Conservation (phyloP, 768 basidiomycete genomes). For the Roridomyces roridus region DNA sequence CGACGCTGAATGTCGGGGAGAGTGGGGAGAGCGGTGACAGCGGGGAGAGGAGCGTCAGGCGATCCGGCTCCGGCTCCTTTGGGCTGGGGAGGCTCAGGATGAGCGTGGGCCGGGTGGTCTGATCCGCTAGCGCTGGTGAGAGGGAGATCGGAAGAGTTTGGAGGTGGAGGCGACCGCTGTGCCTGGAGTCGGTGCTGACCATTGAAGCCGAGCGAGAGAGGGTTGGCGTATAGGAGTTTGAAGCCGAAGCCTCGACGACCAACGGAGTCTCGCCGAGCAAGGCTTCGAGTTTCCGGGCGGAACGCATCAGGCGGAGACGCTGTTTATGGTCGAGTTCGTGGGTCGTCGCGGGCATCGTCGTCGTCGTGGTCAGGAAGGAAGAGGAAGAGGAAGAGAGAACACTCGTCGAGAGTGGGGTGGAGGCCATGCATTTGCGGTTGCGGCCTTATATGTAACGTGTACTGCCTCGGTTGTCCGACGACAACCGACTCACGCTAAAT, state of each 20-base stretch:
- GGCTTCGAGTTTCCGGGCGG: constrained; percentile 44
- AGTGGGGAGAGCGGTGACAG: constrained; percentile 15
- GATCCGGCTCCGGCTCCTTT: not conserved
- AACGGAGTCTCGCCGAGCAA: constrained; percentile 37
- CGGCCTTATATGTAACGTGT: too few species aligned
- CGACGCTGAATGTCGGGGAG: constrained; percentile 10
- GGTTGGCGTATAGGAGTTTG: not conserved
- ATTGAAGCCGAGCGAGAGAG: constrained; percentile 4
- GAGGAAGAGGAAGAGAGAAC: not conserved
- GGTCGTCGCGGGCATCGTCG: constrained; percentile 38
- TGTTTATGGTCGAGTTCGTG: constrained; percentile 40
- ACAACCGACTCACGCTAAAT: too few species aligned
- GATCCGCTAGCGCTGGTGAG: not conserved
- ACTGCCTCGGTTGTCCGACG: too few species aligned
- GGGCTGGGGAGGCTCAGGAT: not conserved
- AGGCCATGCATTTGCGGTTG: too few species aligned
- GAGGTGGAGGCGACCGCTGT: not conserved
- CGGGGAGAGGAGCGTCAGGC: not conserved
- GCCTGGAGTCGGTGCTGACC: not conserved
- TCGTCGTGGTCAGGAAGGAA: not conserved
- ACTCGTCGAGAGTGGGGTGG: constrained; percentile 15
- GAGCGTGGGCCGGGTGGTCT: constrained; percentile 2
- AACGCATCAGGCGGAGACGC: constrained; percentile 43
- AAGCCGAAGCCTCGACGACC: constrained; percentile 3
- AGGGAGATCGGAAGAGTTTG: not conserved